Percentiles rank a stretch among this genome's conserved stretches.
These are phyloP conservation scores for Rhododendron henanense DNA, from an alignment of 148 eudicot genomes.

Conservation along the genomic window DNA sequence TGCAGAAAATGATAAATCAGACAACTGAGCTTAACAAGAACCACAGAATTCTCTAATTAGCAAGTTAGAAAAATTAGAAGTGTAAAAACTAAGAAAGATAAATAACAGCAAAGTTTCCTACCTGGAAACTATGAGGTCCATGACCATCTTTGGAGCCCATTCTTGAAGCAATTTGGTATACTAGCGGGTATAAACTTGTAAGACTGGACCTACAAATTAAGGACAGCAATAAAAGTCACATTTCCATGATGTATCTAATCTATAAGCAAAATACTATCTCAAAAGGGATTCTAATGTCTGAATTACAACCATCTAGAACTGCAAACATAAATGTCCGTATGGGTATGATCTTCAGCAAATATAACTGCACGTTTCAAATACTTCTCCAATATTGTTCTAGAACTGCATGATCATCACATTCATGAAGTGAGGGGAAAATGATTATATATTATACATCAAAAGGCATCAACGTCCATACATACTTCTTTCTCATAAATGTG, in stretches of 20 bases:
- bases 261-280: background rate
- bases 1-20: slow-evolving; percentile 29
- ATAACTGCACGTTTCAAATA: slow-evolving; percentile 81
- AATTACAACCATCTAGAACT: background rate
- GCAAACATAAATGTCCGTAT: slow-evolving; percentile 18
- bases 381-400: slow-evolving; percentile 87
- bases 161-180: slow-evolving; percentile 97
- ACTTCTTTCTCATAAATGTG: background rate
- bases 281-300: background rate
- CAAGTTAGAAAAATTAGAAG: background rate
- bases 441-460: background rate
- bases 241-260: background rate
- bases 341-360: slow-evolving; percentile 51
- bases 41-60: background rate
- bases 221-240: background rate
- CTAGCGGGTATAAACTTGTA: slow-evolving; percentile 89
- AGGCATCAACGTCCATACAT: background rate
- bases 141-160: slow-evolving; percentile 77
- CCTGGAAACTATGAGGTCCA: slow-evolving; percentile 85
- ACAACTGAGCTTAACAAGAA: background rate
- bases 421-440: background rate
- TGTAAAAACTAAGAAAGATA: background rate
- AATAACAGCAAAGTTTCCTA: slow-evolving; percentile 11
- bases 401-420: slow-evolving; percentile 51
- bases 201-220: slow-evolving; percentile 67